Base-by-base conservation (phyloP, 169 alveolate species). In the Eimeria brunetti region DNA sequence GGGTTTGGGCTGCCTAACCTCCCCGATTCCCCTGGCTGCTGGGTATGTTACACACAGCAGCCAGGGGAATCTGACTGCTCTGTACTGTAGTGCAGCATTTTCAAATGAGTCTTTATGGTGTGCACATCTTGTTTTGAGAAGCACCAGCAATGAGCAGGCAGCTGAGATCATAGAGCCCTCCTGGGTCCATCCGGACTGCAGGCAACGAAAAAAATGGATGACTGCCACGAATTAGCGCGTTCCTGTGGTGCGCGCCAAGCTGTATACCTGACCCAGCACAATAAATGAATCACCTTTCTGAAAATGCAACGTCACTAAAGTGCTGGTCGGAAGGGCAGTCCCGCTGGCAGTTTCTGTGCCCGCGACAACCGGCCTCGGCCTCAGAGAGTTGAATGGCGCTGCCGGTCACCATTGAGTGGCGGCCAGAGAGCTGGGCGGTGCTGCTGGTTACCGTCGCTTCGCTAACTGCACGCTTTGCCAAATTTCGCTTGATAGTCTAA, bases 401-500 rank as follows among this genome's bases (percentile, higher is more conserved):
- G 46, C 46, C 4, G 46, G 4, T 41, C 46, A 4, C 46, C 46
- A 41, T 41, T 4, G 46, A 1, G 46, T 1, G 46, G 4, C 1
- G 49, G 5, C 27, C 51, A 4, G 18, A 27, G n/a, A 69, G 5
- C 41, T 27, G 16, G 14, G n/a, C 33, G 53, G 53, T 49, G 62
- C 18, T 62, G 36, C 92, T 86, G 20, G 33, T 1, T 36, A 20
- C 46, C 75, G 20, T 56, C 38, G n/a, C n/a, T 38, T 56, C 20
- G 49, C 83, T 38, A 73, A 38, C 83, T 73, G 18, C 83, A 38
- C 22, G 51, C 46, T 41, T 49, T 76, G 69, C 95, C 96, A 44
- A 71, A 94, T 58, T 94, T 94, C 56, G 76, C 81, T 9, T 76
- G 84, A 64, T 56, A 94, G 76, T 94, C 96, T 22, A 73, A n/a